Evolutionary conservation across 2,329 filamentous ascomycete species (phyloP), one percentile per base, ranked within the genome.

Genomic region (Diplodia mutila): DNA sequence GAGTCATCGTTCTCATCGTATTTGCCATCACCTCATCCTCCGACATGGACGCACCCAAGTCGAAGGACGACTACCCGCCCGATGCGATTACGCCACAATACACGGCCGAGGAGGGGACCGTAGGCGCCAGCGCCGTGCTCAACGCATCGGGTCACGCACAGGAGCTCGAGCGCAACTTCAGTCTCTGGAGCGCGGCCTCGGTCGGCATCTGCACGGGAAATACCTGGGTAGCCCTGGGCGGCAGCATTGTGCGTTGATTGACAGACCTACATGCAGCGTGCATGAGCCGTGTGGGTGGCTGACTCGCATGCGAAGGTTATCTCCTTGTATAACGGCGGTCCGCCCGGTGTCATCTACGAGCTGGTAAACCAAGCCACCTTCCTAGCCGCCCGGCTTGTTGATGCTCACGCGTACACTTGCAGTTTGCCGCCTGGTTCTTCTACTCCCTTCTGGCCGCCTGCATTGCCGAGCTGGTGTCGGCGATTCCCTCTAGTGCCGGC

Each of bases 131-230:
- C n/a, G 74, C 80, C 59, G 74, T 80, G 7, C 73, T 85, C 69
- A 85, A 85, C 71, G 81, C 81, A 2, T 84, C 82, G 2, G 84
- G 84, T 1, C 83, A 86, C 72, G 77, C 80, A 49, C 83, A 86
- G 70, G 83, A 86, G 71, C 75, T 86, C 2, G 80, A 85, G 52
- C 78, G 83, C 1, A 81, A 83, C 48, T 85, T 85, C 73, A 81
- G 79, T 48, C 73, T 86, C 3, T 71, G 81, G 70, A 80, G 77
- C 37, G 80, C 85, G 52, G 83, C 80, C 71, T 76, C 80, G 12
- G 79, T 85, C 34, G 83, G 81, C 4, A 79, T 83, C 29, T 79
- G 79, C 1, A 82, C 80, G 11, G 81, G 73, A 1, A 77, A 77
- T 70, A 78, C 79, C 0, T 83, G 81, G 81, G 77, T 78, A 8